phyloP scores from a whole-genome alignment of 2,329 filamentous ascomycete species.

The Botrytis fabae region DNA sequence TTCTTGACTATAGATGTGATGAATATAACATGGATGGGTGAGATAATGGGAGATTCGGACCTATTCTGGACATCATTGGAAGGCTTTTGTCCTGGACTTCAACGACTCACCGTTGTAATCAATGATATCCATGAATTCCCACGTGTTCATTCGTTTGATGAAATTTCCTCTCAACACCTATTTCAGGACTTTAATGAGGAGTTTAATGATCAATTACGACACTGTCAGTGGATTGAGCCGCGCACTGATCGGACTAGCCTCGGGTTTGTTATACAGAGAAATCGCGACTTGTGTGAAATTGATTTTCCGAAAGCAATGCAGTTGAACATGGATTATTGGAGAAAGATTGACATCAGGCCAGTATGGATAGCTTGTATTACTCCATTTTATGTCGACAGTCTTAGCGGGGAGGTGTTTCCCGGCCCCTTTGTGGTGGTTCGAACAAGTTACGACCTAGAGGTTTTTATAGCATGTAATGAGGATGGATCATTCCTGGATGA shows the following conservation, averaged over 20 bases:
- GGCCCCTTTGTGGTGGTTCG: neutral
- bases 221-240: neutral
- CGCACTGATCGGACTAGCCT: accelerated
- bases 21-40: neutral
- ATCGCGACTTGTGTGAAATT: neutral
- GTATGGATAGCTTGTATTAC: neutral
- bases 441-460: accelerated
- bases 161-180: accelerated
- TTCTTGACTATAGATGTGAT: neutral
- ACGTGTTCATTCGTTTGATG: accelerated
- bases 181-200: neutral
- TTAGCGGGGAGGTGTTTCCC: neutral
- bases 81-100: neutral
- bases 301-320: neutral
- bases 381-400: too few species aligned
- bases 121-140: accelerated
- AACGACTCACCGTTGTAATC: neutral
- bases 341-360: neutral
- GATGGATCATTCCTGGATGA: neutral
- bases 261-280: neutral
- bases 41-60: accelerated
- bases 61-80: neutral
- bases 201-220: neutral
- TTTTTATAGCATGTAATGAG: neutral
- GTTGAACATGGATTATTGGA: neutral